Percentiles rank a stretch among this genome's conserved stretches.
Conservation (phyloP, 2,329 filamentous ascomycete species). For the Canariomyces notabilis region DNA sequence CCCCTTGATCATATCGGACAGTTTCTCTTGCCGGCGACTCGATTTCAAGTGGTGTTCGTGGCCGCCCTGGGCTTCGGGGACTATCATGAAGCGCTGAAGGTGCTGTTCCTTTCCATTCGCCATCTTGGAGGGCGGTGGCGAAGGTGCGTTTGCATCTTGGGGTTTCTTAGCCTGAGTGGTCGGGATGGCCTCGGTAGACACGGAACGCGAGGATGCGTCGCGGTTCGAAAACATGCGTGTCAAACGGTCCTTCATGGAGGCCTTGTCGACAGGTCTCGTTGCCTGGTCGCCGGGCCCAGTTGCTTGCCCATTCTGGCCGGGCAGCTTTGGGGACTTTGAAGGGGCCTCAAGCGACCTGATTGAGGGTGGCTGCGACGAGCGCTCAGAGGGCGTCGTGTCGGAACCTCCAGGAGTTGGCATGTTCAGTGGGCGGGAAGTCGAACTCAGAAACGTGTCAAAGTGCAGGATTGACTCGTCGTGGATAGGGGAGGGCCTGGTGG, state of each 20-base stretch:
- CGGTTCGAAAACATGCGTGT: constrained; percentile 62
- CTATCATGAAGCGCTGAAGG: constrained; percentile 47
- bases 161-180: constrained; percentile 24
- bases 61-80: constrained; percentile 54
- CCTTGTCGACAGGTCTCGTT: constrained; percentile 45
- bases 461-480: neutral
- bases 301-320: constrained; percentile 36
- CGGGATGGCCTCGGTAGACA: constrained; percentile 31
- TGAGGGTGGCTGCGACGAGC: constrained; percentile 46
- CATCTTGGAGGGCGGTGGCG: constrained; percentile 28
- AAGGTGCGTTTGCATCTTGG: constrained; percentile 10
- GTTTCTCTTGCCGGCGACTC: constrained; percentile 87
- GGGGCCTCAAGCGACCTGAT: constrained; percentile 42
- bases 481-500: neutral
- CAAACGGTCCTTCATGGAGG: constrained; percentile 59
- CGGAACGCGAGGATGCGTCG: constrained; percentile 39
- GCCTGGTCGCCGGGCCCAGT: constrained; percentile 29
- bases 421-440: constrained; percentile 11
- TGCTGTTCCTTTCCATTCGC: constrained; percentile 29
- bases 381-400: constrained; percentile 37
- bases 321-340: constrained; percentile 37
- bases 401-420: constrained; percentile 31
- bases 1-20: constrained; percentile 84
- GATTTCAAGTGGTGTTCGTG: constrained; percentile 89
- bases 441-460: neutral